Evolutionary conservation across 257 asterid genomes (phyloP).

Genomic region (Solanum megistacrolobum): DNA sequence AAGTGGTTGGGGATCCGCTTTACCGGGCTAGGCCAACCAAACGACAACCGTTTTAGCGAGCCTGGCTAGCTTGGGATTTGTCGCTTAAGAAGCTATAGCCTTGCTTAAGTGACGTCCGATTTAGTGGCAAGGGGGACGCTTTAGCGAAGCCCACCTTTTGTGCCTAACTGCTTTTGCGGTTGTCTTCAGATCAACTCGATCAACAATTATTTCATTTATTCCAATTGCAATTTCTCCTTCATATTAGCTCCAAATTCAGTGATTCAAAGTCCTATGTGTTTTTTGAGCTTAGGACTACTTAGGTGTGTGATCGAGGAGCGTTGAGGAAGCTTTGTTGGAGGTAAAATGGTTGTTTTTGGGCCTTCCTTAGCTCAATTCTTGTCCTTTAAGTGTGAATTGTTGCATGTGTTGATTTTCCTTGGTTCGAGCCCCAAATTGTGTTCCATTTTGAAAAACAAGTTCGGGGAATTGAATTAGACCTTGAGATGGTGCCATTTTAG

Average conservation of each 20-base stretch:
- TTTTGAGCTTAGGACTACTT: neutral
- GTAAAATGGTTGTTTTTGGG: neutral
- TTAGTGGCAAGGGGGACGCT: neutral
- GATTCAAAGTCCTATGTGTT: neutral
- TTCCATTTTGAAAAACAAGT: neutral
- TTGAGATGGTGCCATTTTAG: too few relatives aligned
- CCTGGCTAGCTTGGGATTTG: neutral
- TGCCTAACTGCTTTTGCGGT: neutral
- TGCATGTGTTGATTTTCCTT: too few relatives aligned
- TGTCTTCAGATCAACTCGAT: neutral
- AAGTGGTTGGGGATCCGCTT: neutral
- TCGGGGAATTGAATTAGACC: neutral
- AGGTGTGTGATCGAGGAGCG: neutral
- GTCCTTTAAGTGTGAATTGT: neutral
- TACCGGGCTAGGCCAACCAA: neutral
- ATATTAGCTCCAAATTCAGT: neutral
- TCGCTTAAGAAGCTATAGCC: neutral
- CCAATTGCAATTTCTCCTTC: neutral
- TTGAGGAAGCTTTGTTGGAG: neutral
- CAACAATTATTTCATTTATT: neutral
- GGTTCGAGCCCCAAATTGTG: neutral
- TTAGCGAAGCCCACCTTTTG: neutral
- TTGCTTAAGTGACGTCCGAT: neutral
- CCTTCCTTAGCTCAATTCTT: neutral
- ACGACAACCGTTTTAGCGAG: too few relatives aligned